phyloP scores from a whole-genome alignment of 2,329 filamentous ascomycete genomes.

The Arachnomyces sp. region DNA sequence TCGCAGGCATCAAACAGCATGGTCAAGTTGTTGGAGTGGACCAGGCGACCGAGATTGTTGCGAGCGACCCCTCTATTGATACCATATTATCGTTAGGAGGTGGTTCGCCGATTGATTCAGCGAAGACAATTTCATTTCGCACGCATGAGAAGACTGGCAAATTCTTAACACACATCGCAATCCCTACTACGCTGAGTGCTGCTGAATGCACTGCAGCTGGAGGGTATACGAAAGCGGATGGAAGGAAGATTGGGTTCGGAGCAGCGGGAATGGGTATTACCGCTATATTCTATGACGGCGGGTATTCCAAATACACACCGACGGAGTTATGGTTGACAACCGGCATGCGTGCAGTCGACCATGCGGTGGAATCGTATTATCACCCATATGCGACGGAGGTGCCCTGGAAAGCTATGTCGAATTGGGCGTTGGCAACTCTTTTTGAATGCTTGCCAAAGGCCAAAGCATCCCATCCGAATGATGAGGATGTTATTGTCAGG shows the following conservation, averaged over 20 bases:
- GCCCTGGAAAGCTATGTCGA: slow-evolving; percentile 39
- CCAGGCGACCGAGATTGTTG: slow-evolving; percentile 40
- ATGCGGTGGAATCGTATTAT: slow-evolving; percentile 49
- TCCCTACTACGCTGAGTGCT: slow-evolving; percentile 45
- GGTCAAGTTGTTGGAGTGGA: no score
- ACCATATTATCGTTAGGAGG: slow-evolving; percentile 51
- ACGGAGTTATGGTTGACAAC: slow-evolving; percentile 44
- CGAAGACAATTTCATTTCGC: slow-evolving; percentile 42
- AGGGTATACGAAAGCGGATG: slow-evolving; percentile 44
- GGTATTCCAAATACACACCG: slow-evolving; percentile 46
- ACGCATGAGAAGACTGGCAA: slow-evolving; percentile 33
- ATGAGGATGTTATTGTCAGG: slow-evolving; percentile 44
- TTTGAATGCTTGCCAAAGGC: slow-evolving; percentile 44
- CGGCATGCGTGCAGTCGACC: slow-evolving; percentile 48
- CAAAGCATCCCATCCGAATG: slow-evolving; percentile 30
- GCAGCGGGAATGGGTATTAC: slow-evolving; percentile 37
- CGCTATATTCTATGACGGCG: slow-evolving; percentile 48
- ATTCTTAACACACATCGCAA: slow-evolving; percentile 41
- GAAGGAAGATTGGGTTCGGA: slow-evolving; percentile 44
- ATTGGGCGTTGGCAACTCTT: slow-evolving; percentile 40
- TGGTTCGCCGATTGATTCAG: slow-evolving; percentile 48
- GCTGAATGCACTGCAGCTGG: slow-evolving; percentile 49
- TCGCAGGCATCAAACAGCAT: slow-evolving; percentile 48
- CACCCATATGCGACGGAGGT: slow-evolving; percentile 46
- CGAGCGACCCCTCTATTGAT: slow-evolving; percentile 41